Percentiles rank a stretch among this genome's conserved stretches.
phyloP scores from a whole-genome alignment of 2,329 filamentous ascomycete genomes.

The Clonostachys solani region DNA sequence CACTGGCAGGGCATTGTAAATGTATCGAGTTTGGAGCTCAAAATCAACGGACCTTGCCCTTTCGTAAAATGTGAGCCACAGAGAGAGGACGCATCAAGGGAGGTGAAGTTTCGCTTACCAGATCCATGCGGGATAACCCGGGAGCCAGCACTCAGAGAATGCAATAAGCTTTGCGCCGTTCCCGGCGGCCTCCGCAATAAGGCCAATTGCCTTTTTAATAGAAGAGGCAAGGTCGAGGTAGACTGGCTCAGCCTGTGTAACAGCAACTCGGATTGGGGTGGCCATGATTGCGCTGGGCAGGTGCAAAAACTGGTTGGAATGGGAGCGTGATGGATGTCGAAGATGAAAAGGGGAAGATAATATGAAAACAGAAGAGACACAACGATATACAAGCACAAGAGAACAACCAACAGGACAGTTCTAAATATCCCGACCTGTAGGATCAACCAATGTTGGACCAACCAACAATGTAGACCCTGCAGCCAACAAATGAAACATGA shows the following conservation, averaged over 20 bases:
- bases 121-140: conserved; percentile 45
- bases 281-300: neutral
- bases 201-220: conserved; percentile 13
- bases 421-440: too few relatives aligned
- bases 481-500: too few relatives aligned
- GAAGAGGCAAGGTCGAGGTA: conserved; percentile 13
- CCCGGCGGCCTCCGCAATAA: conserved; percentile 13
- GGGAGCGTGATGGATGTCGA: too few relatives aligned
- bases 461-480: too few relatives aligned
- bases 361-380: too few relatives aligned
- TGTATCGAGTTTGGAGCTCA: conserved; percentile 19
- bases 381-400: too few relatives aligned
- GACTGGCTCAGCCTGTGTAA: conserved; percentile 17
- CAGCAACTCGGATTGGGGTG: conserved; percentile 10
- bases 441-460: too few relatives aligned
- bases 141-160: conserved; percentile 50
- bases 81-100: neutral
- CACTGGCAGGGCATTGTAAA: conserved; percentile 32
- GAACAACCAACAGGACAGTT: too few relatives aligned
- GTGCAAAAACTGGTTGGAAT: too few relatives aligned
- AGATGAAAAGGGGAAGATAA: too few relatives aligned
- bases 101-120: conserved; percentile 17
- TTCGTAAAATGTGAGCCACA: neutral
- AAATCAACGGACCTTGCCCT: conserved; percentile 14
- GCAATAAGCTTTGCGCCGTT: conserved; percentile 50